phyloP scores from a whole-genome alignment of 2,329 filamentous ascomycete species.

The Alternaria dauci region DNA sequence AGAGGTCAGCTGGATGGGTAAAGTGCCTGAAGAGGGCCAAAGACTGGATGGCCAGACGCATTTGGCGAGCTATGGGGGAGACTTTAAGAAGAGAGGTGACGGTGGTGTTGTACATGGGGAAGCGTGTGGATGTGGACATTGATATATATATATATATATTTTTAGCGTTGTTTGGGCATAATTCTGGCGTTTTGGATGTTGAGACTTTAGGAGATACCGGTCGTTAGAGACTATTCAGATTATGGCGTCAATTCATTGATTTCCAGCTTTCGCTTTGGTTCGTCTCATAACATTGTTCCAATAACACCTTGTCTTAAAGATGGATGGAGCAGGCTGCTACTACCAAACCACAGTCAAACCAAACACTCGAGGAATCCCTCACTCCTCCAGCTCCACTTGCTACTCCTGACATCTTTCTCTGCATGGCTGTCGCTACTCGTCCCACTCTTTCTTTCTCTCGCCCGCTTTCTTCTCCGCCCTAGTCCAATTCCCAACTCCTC shows the following conservation, averaged over 20 bases:
- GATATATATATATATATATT: neutral
- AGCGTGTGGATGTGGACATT: slow-evolving; percentile 44
- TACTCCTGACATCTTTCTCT: neutral
- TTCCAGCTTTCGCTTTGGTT: neutral
- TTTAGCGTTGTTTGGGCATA: neutral
- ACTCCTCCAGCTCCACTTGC: neutral
- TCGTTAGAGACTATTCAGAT: neutral
- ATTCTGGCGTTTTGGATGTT: neutral
- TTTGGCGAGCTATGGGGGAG: slow-evolving; percentile 49
- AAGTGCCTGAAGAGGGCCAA: slow-evolving; percentile 51
- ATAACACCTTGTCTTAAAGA: neutral
- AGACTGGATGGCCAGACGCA: slow-evolving; percentile 58
- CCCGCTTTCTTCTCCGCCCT: neutral
- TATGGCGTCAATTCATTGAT: neutral
- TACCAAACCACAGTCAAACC: neutral
- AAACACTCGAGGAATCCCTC: neutral
- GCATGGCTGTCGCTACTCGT: neutral
- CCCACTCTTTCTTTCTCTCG: neutral
- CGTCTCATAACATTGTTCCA: neutral
- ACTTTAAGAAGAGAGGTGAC: slow-evolving; percentile 47
- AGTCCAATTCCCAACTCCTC: neutral
- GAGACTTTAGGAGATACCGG: neutral
- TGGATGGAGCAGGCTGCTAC: neutral
- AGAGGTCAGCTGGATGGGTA: slow-evolving; percentile 55
- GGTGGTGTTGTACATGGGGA: slow-evolving; percentile 36